phyloP scores from a whole-genome alignment of 2,329 filamentous ascomycete species.

The Lecanicillium sp. region DNA sequence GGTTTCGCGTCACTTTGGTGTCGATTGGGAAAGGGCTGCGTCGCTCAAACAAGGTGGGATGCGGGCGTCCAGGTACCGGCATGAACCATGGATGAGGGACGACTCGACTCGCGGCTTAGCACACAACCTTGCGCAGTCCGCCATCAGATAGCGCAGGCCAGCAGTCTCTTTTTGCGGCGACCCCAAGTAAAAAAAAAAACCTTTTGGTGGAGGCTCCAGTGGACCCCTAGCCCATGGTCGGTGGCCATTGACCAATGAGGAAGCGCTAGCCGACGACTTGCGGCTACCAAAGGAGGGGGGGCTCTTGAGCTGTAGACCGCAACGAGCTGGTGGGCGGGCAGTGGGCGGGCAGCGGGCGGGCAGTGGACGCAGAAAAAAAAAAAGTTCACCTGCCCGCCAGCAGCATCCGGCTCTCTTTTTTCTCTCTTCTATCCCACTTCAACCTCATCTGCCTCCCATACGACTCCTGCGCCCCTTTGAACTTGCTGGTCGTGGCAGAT shows the following conservation, averaged over 20 bases:
- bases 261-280: neutral
- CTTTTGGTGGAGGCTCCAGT: neutral
- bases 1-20: too few species aligned
- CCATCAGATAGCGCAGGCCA: neutral
- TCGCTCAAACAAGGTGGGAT: too few species aligned
- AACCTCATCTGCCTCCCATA: slow-evolving; percentile 1
- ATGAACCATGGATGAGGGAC: too few species aligned
- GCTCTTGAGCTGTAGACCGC: slow-evolving; percentile 1
- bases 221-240: neutral
- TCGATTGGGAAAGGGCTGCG: too few species aligned
- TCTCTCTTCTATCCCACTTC: slow-evolving; percentile 5
- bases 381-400: slow-evolving; percentile 14
- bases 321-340: slow-evolving; percentile 7
- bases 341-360: slow-evolving; percentile 8
- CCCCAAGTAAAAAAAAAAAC: neutral
- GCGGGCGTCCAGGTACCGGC: too few species aligned
- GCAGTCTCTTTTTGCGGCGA: too few species aligned
- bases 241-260: slow-evolving; percentile 10
- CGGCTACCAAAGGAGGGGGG: slow-evolving; percentile 3
- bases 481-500: slow-evolving; percentile 21
- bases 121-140: too few species aligned
- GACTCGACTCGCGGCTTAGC: too few species aligned
- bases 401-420: slow-evolving; percentile 10
- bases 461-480: slow-evolving; percentile 6
- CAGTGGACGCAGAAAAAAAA: slow-evolving; percentile 17